These are phyloP conservation scores for Gonapodya prolifera DNA, from an alignment of 192 early-diverging fungal species.

Conservation along the genomic window DNA sequence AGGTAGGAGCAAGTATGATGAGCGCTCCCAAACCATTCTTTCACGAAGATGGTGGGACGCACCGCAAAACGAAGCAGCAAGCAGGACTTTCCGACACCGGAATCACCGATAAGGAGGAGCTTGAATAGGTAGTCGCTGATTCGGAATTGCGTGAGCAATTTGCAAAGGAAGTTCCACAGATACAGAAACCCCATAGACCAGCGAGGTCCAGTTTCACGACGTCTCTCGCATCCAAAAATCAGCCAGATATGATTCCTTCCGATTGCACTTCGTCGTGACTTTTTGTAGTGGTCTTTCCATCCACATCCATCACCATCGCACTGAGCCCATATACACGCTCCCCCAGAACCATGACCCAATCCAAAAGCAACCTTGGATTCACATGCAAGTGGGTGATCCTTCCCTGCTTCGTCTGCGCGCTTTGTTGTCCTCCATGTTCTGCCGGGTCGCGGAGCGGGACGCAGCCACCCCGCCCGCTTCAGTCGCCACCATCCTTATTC, in stretches of 20 bases:
- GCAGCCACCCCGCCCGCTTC: too few relatives aligned
- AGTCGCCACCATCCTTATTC: not conserved
- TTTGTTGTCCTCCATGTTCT: too few relatives aligned
- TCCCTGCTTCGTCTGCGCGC: too few relatives aligned
- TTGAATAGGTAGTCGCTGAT: constrained; percentile 97
- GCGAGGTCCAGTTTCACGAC: not conserved
- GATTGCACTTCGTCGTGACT: not conserved
- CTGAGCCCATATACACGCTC: not conserved
- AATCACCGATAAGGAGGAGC: constrained; percentile 96
- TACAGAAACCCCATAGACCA: not conserved
- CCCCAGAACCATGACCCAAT: too few relatives aligned
- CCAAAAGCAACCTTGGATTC: too few relatives aligned
- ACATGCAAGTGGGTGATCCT: too few relatives aligned
- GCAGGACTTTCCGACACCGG: constrained; percentile 96
- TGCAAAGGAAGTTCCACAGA: not conserved
- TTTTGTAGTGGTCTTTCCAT: not conserved
- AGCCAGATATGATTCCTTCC: not conserved
- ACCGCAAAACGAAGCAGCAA: constrained; percentile 88
- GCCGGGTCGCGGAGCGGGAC: too few relatives aligned
- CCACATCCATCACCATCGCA: not conserved
- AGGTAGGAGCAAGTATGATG: not conserved
- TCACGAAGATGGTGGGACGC: constrained; percentile 8
- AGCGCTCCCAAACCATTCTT: not conserved
- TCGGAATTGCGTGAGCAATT: not conserved
- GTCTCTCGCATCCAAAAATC: not conserved